phyloP scores from a whole-genome alignment of 805 yeast genomes.

The Priceomyces haplophilus region DNA sequence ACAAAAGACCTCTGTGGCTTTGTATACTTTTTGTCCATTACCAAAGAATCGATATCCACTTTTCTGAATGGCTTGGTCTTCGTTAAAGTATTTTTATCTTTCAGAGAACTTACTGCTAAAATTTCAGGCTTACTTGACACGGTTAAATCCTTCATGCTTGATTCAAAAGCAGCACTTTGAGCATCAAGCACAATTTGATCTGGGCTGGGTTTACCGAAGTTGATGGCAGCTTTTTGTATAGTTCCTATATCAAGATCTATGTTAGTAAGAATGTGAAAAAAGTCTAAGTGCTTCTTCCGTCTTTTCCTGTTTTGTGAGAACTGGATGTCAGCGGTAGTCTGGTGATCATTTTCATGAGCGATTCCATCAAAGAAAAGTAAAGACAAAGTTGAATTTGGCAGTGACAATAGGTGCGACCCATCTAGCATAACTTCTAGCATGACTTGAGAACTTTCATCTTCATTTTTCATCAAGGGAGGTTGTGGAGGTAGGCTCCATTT shows the following conservation, averaged over 20 bases:
- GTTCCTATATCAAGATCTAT: constrained; percentile 29
- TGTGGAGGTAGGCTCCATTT: too few relatives aligned
- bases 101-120: constrained; percentile 4
- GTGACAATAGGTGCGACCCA: constrained; percentile 6
- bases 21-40: constrained; percentile 24
- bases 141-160: constrained; percentile 25
- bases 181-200: constrained; percentile 69
- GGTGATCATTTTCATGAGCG: constrained; percentile 1
- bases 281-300: constrained; percentile 18
- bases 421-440: constrained; percentile 5
- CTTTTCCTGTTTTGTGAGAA: constrained; percentile 15
- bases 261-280: constrained; percentile 43
- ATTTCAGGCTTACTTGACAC: constrained; percentile 12
- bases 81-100: constrained; percentile 13
- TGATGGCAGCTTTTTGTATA: constrained; percentile 42
- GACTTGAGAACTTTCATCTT: neutral
- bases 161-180: constrained; percentile 47
- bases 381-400: constrained; percentile 15
- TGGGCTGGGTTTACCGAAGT: constrained; percentile 73
- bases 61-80: constrained; percentile 43
- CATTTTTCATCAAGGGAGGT: too few relatives aligned
- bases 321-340: constrained; percentile 2
- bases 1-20: constrained; percentile 69
- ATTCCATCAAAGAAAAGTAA: constrained; percentile 13
- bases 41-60: constrained; percentile 42